phyloP scores from a whole-genome alignment of 2,329 filamentous ascomycete genomes.

The Cytospora schulzeri region DNA sequence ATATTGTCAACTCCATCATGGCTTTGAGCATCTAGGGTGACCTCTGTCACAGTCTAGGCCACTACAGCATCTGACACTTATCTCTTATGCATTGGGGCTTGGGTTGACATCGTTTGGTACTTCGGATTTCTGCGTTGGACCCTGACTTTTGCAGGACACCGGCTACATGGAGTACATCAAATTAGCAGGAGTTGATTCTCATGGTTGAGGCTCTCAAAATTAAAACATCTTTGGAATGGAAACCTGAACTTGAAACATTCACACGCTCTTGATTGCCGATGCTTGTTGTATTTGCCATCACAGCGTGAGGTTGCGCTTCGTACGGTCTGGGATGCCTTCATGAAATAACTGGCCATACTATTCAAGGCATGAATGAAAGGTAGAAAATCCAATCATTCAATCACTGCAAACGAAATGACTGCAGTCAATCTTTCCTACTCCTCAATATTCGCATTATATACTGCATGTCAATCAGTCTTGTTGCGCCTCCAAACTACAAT shows the following conservation, averaged over 20 bases:
- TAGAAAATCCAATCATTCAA: no score
- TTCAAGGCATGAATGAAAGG: background rate
- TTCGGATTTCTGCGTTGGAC: slow-evolving; percentile 16
- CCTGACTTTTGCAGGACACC: slow-evolving; percentile 10
- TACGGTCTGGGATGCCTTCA: background rate
- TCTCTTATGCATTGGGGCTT: slow-evolving; percentile 10
- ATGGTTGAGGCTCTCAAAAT: slow-evolving; percentile 21
- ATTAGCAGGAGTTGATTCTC: slow-evolving; percentile 14
- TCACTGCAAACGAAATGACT: background rate
- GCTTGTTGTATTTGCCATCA: no score
- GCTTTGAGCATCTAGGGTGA: slow-evolving; percentile 75
- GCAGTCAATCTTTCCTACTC: background rate
- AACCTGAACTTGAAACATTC: background rate
- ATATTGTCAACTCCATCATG: slow-evolving; percentile 99
- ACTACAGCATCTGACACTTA: slow-evolving; percentile 1
- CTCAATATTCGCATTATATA: background rate
- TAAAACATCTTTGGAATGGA: slow-evolving; percentile 19
- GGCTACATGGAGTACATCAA: slow-evolving; percentile 20
- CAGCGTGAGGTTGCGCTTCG: background rate
- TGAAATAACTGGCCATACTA: background rate
- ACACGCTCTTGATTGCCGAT: background rate
- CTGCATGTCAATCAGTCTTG: background rate
- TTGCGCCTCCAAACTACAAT: background rate
- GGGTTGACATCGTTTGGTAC: slow-evolving; percentile 20
- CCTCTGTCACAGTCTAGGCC: background rate